Evolutionary conservation across 2,329 filamentous ascomycete genomes (phyloP).

Genomic region (Didymellaceae sp.): DNA sequence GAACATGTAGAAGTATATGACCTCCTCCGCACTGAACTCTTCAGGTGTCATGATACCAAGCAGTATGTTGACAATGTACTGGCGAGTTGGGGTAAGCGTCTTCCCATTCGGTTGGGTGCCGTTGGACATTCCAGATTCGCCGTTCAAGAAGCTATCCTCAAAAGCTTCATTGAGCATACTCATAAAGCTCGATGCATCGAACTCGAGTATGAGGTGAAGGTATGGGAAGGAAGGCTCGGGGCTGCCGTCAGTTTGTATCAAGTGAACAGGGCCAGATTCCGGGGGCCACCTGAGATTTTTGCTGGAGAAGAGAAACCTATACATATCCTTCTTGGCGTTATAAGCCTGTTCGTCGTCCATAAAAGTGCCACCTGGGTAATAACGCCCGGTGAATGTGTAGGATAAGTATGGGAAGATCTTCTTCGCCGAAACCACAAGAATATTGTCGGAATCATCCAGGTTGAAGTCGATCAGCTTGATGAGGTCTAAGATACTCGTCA

Average conservation of each 20-base stretch:
- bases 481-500: slow-evolving; percentile 80
- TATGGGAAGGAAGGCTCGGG: slow-evolving; percentile 83
- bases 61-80: slow-evolving; percentile 90
- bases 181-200: slow-evolving; percentile 89
- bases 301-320: slow-evolving; percentile 92
- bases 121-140: slow-evolving; percentile 69
- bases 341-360: slow-evolving; percentile 76
- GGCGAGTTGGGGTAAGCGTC: slow-evolving; percentile 70
- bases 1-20: slow-evolving; percentile 98
- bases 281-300: slow-evolving; percentile 78
- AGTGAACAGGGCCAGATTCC: slow-evolving; percentile 64
- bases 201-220: slow-evolving; percentile 81
- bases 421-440: slow-evolving; percentile 73
- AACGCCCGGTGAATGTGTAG: slow-evolving; percentile 83
- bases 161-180: slow-evolving; percentile 97
- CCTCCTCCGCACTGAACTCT: slow-evolving; percentile 79
- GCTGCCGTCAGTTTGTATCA: slow-evolving; percentile 61
- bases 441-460: slow-evolving; percentile 64
- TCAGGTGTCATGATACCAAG: slow-evolving; percentile 84
- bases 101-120: slow-evolving; percentile 61
- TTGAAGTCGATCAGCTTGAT: slow-evolving; percentile 62
- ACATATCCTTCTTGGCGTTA: slow-evolving; percentile 84
- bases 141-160: slow-evolving; percentile 91
- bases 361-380: slow-evolving; percentile 84
- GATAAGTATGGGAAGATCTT: slow-evolving; percentile 97